Evolutionary conservation across 345 rosid species (phyloP).

Genomic region (Hibiscus syriacus): DNA sequence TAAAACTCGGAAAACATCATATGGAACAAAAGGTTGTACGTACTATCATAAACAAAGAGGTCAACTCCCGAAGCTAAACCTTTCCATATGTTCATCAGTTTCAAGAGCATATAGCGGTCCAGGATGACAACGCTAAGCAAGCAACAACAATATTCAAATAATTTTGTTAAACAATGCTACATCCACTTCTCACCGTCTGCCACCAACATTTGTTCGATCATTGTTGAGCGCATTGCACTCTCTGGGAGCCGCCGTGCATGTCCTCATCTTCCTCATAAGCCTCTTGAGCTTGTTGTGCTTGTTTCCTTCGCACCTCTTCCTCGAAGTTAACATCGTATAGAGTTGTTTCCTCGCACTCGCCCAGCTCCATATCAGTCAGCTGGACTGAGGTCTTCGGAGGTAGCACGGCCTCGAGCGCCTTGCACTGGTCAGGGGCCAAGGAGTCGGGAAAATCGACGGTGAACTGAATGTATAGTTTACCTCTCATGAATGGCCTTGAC

Average conservation of each 20-base stretch:
- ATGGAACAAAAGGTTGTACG: neutral
- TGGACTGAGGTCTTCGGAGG: neutral
- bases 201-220: neutral
- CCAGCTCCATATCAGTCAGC: conserved; percentile 4
- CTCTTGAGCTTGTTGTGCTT: neutral
- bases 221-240: conserved; percentile 1
- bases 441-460: neutral
- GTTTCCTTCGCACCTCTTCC: conserved; percentile 2
- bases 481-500: conserved; percentile 2
- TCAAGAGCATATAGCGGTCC: neutral
- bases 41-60: neutral
- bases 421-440: neutral
- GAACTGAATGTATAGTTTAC: neutral
- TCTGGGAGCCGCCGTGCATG: neutral
- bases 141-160: conserved; percentile 11
- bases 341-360: neutral
- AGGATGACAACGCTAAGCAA: neutral
- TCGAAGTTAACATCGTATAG: neutral
- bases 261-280: neutral
- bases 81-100: neutral
- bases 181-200: neutral
- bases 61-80: neutral
- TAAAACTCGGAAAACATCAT: neutral
- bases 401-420: neutral
- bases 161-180: neutral